phyloP scores from a whole-genome alignment of 352 stramenopile genomes.

The Globisporangium middletonii region DNA sequence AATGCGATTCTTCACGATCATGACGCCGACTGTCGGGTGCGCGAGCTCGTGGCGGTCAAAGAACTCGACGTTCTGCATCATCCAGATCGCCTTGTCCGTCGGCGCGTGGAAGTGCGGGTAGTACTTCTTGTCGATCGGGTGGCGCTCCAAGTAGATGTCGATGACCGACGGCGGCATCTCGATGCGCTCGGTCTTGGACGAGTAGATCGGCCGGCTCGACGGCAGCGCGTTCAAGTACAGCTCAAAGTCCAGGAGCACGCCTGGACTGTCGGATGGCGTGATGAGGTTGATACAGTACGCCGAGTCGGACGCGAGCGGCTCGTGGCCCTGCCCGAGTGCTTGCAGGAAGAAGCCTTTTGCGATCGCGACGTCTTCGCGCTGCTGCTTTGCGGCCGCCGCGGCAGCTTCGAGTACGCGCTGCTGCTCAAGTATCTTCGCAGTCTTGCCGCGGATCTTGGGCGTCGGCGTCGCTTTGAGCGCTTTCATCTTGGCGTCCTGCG shows the following conservation, averaged over 20 bases:
- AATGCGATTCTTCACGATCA: conserved; percentile 81
- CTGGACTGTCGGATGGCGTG: conserved; percentile 46
- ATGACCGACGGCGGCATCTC: conserved; percentile 68
- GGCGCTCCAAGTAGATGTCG: conserved; percentile 72
- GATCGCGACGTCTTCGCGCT: conserved; percentile 24
- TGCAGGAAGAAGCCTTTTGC: conserved; percentile 65
- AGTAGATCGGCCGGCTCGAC: conserved; percentile 54
- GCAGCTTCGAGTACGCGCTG: background rate
- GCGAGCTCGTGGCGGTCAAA: conserved; percentile 75
- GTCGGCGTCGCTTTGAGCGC: conserved; percentile 12
- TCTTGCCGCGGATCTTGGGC: conserved; percentile 15
- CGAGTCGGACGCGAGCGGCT: conserved; percentile 45
- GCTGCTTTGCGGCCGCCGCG: conserved; percentile 6
- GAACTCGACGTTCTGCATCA: conserved; percentile 84
- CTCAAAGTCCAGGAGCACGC: conserved; percentile 63
- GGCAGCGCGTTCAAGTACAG: conserved; percentile 66
- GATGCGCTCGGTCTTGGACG: conserved; percentile 25
- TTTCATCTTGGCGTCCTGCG: conserved; percentile 11
- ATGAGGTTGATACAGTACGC: conserved; percentile 81
- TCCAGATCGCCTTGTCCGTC: conserved; percentile 73
- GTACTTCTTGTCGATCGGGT: conserved; percentile 70
- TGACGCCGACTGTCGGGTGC: conserved; percentile 66
- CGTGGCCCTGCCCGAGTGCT: conserved; percentile 61
- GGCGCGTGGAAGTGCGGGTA: conserved; percentile 47
- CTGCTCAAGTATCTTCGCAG: conserved; percentile 2